Percentiles rank a stretch among this genome's conserved stretches.
phyloP scores from a whole-genome alignment of 805 yeast species.

The Yarrowia alimentaria region DNA sequence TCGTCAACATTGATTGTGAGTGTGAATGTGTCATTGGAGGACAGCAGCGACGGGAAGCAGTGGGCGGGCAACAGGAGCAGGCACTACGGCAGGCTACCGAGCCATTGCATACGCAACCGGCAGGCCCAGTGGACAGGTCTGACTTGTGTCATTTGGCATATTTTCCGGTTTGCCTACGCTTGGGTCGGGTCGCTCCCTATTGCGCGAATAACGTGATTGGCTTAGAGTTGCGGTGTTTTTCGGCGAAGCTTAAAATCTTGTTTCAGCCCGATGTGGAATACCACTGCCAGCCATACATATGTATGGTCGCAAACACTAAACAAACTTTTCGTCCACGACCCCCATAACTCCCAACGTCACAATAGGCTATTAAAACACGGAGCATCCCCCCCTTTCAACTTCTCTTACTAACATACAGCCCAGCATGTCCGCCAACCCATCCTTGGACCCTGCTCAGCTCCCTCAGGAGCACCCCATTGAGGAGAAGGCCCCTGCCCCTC shows the following conservation, averaged over 20 bases:
- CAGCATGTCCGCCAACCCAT: slow-evolving; percentile 28
- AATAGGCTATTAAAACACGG: slow-evolving; percentile 9
- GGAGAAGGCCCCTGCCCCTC: slow-evolving; percentile 38
- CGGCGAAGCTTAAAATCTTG: slow-evolving; percentile 22
- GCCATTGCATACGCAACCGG: too few species aligned
- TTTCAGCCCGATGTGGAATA: slow-evolving; percentile 22
- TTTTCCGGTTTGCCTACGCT: slow-evolving; percentile 5
- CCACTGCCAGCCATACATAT: slow-evolving; percentile 26
- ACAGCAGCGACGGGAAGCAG: too few species aligned
- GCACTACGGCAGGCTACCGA: too few species aligned
- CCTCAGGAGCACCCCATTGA: slow-evolving; percentile 43
- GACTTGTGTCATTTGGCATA: not conserved
- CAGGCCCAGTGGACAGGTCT: not conserved
- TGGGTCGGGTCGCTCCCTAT: slow-evolving; percentile 5
- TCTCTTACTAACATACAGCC: slow-evolving; percentile 22
- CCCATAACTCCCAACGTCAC: slow-evolving; percentile 23
- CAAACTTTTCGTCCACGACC: not conserved
- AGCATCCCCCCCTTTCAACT: not conserved
- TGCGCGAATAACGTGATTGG: slow-evolving; percentile 28
- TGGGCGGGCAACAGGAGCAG: too few species aligned
- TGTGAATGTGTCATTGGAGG: not conserved
- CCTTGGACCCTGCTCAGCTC: slow-evolving; percentile 29
- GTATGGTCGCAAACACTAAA: slow-evolving; percentile 11
- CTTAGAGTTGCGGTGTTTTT: slow-evolving; percentile 27
- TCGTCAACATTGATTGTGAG: slow-evolving; percentile 26